Percentiles rank a stretch among this genome's conserved stretches.
phyloP scores from a whole-genome alignment of 768 basidiomycete species.

The Multifurca ochricompacta region DNA sequence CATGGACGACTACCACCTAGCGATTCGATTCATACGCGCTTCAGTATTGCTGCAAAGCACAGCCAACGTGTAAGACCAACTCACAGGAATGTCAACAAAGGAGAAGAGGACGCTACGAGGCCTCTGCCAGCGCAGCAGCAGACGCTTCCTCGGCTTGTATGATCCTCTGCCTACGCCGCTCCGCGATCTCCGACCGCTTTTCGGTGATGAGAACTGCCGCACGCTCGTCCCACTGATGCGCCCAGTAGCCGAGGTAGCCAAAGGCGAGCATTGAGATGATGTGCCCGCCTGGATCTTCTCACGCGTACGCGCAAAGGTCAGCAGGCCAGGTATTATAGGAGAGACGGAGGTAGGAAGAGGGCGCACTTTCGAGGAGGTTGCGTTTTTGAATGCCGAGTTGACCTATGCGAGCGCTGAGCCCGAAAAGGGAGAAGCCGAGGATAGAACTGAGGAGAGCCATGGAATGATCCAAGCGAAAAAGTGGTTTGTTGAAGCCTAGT shows the following conservation, averaged over 20 bases:
- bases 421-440: conserved; percentile 73
- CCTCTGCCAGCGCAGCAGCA: conserved; percentile 11
- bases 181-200: conserved; percentile 53
- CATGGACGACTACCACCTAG: background rate
- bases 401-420: conserved; percentile 75
- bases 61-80: background rate
- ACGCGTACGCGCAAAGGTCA: background rate
- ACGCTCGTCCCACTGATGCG: conserved; percentile 57
- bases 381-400: conserved; percentile 82
- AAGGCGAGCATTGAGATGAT: conserved; percentile 60
- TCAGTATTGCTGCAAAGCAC: background rate
- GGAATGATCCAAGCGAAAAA: too few relatives aligned
- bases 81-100: background rate
- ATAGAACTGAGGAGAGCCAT: conserved; percentile 66
- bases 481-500: too few relatives aligned
- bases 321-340: background rate
- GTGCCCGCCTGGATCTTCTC: conserved; percentile 65
- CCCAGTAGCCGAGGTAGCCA: conserved; percentile 70
- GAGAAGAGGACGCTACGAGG: background rate
- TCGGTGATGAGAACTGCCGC: conserved; percentile 52
- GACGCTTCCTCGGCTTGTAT: conserved; percentile 28
- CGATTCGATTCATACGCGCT: background rate
- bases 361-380: conserved; percentile 74
- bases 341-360: background rate
- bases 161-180: conserved; percentile 36